Evolutionary conservation across 2,329 filamentous ascomycete genomes (phyloP).

Genomic region (Cladosporium sp.): DNA sequence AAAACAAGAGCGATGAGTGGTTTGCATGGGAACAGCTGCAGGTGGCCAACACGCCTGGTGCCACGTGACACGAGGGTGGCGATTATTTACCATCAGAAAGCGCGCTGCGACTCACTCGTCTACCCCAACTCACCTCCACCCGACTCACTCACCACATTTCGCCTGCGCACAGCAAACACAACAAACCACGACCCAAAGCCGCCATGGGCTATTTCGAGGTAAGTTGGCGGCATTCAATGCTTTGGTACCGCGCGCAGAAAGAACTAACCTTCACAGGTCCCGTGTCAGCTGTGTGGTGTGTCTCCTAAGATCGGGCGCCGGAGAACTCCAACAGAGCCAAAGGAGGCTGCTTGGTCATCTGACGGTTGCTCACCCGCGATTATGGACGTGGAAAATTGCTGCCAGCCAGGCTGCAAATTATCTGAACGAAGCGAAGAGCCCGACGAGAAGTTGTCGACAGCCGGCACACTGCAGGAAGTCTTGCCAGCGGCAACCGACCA

Average conservation of each 20-base stretch:
- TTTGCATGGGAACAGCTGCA: too few species aligned
- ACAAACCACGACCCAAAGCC: too few species aligned
- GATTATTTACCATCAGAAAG: too few species aligned
- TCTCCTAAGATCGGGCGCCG: neutral
- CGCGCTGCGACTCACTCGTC: too few species aligned
- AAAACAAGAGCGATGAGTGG: too few species aligned
- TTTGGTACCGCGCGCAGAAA: neutral
- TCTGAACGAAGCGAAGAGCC: neutral
- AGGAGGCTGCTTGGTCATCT: neutral
- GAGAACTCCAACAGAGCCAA: neutral
- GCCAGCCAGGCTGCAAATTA: neutral
- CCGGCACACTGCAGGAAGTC: neutral
- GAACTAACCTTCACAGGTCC: neutral
- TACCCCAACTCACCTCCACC: too few species aligned
- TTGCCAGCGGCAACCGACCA: neutral
- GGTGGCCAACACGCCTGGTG: too few species aligned
- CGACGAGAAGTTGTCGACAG: too few species aligned
- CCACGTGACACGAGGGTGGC: too few species aligned
- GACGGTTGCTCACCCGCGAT: neutral
- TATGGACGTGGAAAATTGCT: neutral
- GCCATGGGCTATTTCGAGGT: neutral
- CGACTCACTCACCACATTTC: too few species aligned
- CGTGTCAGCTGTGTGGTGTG: neutral
- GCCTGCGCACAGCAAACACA: too few species aligned
- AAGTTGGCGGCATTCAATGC: neutral